Evolutionary conservation across 2,329 filamentous ascomycete genomes (phyloP), one percentile per base, ranked within the genome.

Genomic region (Microthyrium microscopicum): DNA sequence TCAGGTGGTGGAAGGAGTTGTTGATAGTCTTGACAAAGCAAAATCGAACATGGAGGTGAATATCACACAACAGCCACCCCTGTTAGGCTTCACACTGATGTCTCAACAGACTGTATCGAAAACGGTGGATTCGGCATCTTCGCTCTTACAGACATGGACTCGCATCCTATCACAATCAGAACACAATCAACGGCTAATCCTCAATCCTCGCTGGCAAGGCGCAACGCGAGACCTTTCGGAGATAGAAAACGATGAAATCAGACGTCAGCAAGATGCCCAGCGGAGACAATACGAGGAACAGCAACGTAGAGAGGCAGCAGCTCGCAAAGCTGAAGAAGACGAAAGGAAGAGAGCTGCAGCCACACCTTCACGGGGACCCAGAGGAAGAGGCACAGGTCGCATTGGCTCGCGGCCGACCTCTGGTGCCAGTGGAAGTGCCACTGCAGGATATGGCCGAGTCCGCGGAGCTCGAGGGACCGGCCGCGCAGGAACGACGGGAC

Each of bases 121-220:
- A 40, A 94, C 89, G 3, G 84, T 95, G 26, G 69, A 70, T 43
- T 87, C 85, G 35, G 84, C 89, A 3, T 91, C 85, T 11, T 80
- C 79, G 1, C 69, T 98, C 11, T 73, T 98, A 20, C 84, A 91
- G 46, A 92, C 85, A 12, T 98, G 87, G 87, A 92, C 84, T 6
- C 76, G 84, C 33, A 94, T 98, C 43, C 70, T 98, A 9, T 89
- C 83, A 5, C 89, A 98, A 55, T 94, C 89, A 4, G 89, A 98
- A 56, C 89, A 98, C 57, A 95, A 92, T 51, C 85, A 95, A 54
- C 75, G 89, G 17, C 63, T 98, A 32, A 77, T 98, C 28, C 66
- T 95, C 29, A 79, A 93, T 48, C 80, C 83, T 2, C 65, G 73
- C 38, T 98, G 87, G 84, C 77, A 87, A 49, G 89, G 89, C 36